These are phyloP conservation scores for barley (Hordeum vulgare) DNA, from an alignment of 176 grass and related monocot genomes.

Conservation along the genomic window DNA sequence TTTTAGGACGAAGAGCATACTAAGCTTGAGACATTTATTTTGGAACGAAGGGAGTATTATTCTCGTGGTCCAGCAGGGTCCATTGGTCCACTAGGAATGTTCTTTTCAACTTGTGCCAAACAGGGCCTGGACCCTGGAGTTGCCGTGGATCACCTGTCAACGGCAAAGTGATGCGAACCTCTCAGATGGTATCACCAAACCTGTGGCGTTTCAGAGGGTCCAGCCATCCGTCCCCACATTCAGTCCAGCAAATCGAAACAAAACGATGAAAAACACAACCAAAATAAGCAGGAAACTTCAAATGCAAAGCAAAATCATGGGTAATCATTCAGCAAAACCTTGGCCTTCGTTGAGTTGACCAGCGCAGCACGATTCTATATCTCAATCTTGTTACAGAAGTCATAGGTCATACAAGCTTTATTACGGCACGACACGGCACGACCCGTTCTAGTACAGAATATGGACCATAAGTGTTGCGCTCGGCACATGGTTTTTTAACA, in stretches of 20 bases:
- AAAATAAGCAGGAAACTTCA: background rate
- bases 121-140: background rate
- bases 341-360: background rate
- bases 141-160: background rate
- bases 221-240: background rate
- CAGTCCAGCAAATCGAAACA: background rate
- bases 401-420: background rate
- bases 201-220: background rate
- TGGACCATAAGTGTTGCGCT: background rate
- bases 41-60: too few relatives aligned
- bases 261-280: background rate
- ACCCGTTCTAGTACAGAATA: background rate
- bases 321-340: background rate
- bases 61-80: background rate
- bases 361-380: background rate
- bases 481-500: background rate
- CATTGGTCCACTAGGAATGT: background rate
- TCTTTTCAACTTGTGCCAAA: background rate
- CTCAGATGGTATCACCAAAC: too few relatives aligned
- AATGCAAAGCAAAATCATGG: background rate
- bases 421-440: too few relatives aligned
- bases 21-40: too few relatives aligned
- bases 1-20: too few relatives aligned
- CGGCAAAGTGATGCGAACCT: too few relatives aligned
- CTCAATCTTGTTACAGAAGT: background rate